Evolutionary conservation across 2,329 filamentous ascomycete genomes (phyloP), one percentile per base, ranked within the genome.

Genomic region (Talaromyces sp.): DNA sequence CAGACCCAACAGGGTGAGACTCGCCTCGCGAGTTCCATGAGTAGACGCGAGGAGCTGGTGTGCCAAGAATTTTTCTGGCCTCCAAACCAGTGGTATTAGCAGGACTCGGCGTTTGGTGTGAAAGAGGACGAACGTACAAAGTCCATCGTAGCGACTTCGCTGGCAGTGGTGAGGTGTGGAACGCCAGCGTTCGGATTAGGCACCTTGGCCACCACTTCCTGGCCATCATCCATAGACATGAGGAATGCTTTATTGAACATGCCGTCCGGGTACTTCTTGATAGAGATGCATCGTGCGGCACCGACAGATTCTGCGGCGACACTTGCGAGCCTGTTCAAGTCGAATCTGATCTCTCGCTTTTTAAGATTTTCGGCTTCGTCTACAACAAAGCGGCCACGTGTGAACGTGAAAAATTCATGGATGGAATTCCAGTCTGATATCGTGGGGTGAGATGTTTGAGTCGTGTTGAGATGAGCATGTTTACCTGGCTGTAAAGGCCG

Each of bases 171-270:
- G 19, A 51, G 27, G 48, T 51, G 21, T 24, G 48, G 48, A 19
- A n/a, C 17, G 48, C 48, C 48, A 8, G 48, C 48, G 55, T 64
- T 64, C 3, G 59, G 63, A 54, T 67, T 65, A 3, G 63, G 63
- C 19, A 66, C 62, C 55, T 60, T 62, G 2, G 61, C 65, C 14
- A 67, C 9, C 8, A 63, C 35, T 43, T 65, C 61, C 29, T 17
- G 32, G 11, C 61, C 62, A 58, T 63, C 48, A 52, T 63, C 60
- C 68, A 76, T 72, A 7, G 59, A 54, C 59, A 74, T 65, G n/a
- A 71, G 63, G 57, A 74, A 73, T 17, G 69, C 66, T 29, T 67
- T 67, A 60, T 65, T 65, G 48, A 74, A 73, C 54, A 73, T 67
- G 27, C 71, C 69, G 57, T 32, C 31, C 10, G 31, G 31, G 31